Evolutionary conservation across 2,329 filamentous ascomycete genomes (phyloP).

Genomic region (Aspergillus cejpii): DNA sequence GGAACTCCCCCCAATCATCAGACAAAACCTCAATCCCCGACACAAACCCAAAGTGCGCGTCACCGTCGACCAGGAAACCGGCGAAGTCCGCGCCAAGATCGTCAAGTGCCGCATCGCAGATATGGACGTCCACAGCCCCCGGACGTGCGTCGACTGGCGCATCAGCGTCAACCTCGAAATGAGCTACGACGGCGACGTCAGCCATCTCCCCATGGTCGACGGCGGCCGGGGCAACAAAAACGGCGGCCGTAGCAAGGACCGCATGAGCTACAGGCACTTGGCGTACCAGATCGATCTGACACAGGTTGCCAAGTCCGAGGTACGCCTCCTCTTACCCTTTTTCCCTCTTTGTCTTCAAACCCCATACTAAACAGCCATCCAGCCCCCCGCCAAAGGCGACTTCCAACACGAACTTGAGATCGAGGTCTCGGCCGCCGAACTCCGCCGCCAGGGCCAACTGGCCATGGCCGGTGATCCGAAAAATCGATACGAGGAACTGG

Average conservation of each 20-base stretch:
- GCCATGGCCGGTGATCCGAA: slow-evolving; percentile 34
- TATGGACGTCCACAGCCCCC: slow-evolving; percentile 77
- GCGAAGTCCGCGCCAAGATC: slow-evolving; percentile 68
- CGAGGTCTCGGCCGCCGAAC: slow-evolving; percentile 42
- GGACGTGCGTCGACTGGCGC: slow-evolving; percentile 75
- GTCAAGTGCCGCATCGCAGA: slow-evolving; percentile 86
- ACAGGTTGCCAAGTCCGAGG: slow-evolving; percentile 62
- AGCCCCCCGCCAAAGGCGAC: slow-evolving; percentile 31
- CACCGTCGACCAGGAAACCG: slow-evolving; percentile 67
- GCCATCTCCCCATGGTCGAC: slow-evolving; percentile 46
- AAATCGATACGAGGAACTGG: slow-evolving; percentile 42
- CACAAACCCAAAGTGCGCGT: slow-evolving; percentile 63
- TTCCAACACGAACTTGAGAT: slow-evolving; percentile 47
- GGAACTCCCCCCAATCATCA: slow-evolving; percentile 59
- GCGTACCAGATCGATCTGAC: slow-evolving; percentile 89
- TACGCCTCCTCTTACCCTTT: slow-evolving; percentile 20
- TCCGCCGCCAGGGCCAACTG: slow-evolving; percentile 41
- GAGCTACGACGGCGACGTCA: slow-evolving; percentile 65
- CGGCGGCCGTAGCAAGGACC: slow-evolving; percentile 71
- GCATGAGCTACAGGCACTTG: slow-evolving; percentile 82
- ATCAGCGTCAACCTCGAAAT: slow-evolving; percentile 95
- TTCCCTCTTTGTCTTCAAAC: not conserved
- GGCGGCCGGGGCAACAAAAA: slow-evolving; percentile 33
- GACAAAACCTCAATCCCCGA: slow-evolving; percentile 53
- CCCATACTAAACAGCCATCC: slow-evolving; percentile 20